These are phyloP conservation scores for Acer campestre DNA, from an alignment of 345 rosid genomes.

Conservation along the genomic window DNA sequence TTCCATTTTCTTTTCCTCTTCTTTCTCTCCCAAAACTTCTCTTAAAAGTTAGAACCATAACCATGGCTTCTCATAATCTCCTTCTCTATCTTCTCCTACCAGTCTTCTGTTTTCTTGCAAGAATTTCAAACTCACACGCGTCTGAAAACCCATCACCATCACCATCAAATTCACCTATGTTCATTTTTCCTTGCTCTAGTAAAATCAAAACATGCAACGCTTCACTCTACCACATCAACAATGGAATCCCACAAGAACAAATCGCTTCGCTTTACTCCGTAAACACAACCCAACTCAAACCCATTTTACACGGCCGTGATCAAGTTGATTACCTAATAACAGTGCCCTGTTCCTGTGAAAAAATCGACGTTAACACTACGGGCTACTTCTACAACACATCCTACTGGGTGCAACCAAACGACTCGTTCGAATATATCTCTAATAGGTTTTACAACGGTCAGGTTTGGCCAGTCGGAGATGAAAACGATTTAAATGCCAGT, in stretches of 20 bases:
- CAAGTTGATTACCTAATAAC: constrained; percentile 44
- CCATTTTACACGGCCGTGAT: constrained; percentile 16
- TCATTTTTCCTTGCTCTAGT: constrained; percentile 33
- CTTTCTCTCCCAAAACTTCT: background rate
- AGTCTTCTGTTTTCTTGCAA: constrained; percentile 13
- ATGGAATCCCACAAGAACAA: constrained; percentile 20
- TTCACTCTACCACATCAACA: constrained; percentile 43
- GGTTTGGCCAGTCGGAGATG: constrained; percentile 38
- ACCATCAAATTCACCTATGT: background rate
- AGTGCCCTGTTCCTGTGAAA: constrained; percentile 54
- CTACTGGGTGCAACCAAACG: constrained; percentile 30
- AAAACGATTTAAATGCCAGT: constrained; percentile 6
- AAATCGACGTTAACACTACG: constrained; percentile 18
- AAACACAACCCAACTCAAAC: constrained; percentile 31
- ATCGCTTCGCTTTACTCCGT: constrained; percentile 47
- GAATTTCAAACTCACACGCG: background rate
- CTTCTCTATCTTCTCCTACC: constrained; percentile 16
- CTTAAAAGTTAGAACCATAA: background rate
- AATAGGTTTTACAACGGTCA: constrained; percentile 40
- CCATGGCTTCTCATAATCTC: constrained; percentile 26
- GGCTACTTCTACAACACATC: constrained; percentile 49
- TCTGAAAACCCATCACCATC: background rate
- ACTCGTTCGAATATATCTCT: constrained; percentile 41
- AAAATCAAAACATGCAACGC: constrained; percentile 32
- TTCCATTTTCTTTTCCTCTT: constrained; percentile 3